Percentiles rank a stretch among this genome's conserved stretches.
Evolutionary conservation across 169 alveolate genomes (phyloP).

Genomic region (Plasmodium gonderi): DNA sequence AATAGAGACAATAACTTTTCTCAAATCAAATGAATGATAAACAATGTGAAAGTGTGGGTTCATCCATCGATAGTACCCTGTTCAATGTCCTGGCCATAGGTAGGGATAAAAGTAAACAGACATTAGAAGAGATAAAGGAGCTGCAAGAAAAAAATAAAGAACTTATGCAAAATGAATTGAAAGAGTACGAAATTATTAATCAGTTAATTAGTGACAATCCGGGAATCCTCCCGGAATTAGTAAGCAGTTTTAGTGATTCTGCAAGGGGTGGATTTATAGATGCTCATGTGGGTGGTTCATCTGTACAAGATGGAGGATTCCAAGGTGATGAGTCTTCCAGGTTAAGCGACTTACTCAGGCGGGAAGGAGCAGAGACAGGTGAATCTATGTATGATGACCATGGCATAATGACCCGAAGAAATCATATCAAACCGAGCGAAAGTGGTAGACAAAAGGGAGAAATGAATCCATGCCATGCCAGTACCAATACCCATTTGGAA

Average conservation of each 20-base stretch:
- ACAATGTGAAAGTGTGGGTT: slow-evolving; percentile 3
- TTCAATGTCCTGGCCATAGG: slow-evolving; percentile 31
- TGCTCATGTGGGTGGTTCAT: background rate
- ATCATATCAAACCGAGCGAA: background rate
- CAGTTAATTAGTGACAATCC: slow-evolving; percentile 4
- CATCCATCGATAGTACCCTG: slow-evolving; percentile 25
- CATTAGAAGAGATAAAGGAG: slow-evolving; percentile 14
- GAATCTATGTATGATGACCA: too few species aligned
- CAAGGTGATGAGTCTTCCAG: too few species aligned
- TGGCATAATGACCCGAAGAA: too few species aligned
- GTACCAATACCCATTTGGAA: background rate
- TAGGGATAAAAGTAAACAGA: slow-evolving; percentile 35
- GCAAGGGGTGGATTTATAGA: background rate
- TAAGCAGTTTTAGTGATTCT: background rate
- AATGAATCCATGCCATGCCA: background rate
- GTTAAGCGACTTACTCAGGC: too few species aligned
- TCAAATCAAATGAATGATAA: background rate
- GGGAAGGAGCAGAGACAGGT: too few species aligned
- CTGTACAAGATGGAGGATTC: background rate
- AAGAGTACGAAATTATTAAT: slow-evolving; percentile 28
- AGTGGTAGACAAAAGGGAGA: background rate
- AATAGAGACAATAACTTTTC: background rate
- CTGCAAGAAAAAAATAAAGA: slow-evolving; percentile 1
- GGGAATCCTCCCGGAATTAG: background rate
- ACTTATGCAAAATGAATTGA: slow-evolving; percentile 31